Evolutionary conservation across 2,329 filamentous ascomycete genomes (phyloP).

Genomic region (Geoglossum cookeanum): DNA sequence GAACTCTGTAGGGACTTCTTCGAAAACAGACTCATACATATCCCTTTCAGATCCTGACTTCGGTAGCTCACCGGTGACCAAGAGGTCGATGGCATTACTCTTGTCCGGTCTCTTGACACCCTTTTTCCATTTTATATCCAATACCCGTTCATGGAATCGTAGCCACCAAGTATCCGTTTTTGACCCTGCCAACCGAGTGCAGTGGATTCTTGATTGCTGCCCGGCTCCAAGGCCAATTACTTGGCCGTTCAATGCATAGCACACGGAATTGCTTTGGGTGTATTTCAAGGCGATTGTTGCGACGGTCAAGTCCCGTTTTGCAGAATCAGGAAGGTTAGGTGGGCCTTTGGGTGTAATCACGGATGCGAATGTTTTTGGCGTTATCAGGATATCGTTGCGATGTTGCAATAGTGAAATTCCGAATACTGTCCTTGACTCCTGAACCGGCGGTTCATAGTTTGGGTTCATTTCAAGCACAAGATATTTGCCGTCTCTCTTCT

Average conservation of each 20-base stretch:
- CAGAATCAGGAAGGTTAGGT: slow-evolving; percentile 52
- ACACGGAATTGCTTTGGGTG: slow-evolving; percentile 97
- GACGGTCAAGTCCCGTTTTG: slow-evolving; percentile 75
- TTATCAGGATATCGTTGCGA: slow-evolving; percentile 81
- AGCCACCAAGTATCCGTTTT: slow-evolving; percentile 99
- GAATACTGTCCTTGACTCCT: slow-evolving; percentile 75
- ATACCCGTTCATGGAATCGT: slow-evolving; percentile 80
- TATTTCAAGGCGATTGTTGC: slow-evolving; percentile 97
- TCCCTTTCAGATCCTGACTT: slow-evolving; percentile 15
- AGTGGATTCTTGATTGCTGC: slow-evolving; percentile 96
- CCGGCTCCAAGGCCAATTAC: slow-evolving; percentile 86
- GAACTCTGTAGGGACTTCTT: slow-evolving; percentile 70
- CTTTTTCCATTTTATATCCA: slow-evolving; percentile 90
- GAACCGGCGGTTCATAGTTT: slow-evolving; percentile 52
- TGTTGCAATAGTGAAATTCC: slow-evolving; percentile 76
- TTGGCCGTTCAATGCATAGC: slow-evolving; percentile 88
- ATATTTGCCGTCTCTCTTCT: slow-evolving; percentile 98
- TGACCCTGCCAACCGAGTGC: slow-evolving; percentile 89
- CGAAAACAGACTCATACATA: slow-evolving; percentile 37
- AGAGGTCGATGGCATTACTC: slow-evolving; percentile 91
- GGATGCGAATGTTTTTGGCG: slow-evolving; percentile 62
- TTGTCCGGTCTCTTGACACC: slow-evolving; percentile 93
- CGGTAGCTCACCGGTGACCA: slow-evolving; percentile 79
- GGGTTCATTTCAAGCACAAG: slow-evolving; percentile 89
- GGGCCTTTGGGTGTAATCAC: slow-evolving; percentile 75